Conservation (phyloP, 2,329 filamentous ascomycete genomes). For the Colletotrichum eremochloae region DNA sequence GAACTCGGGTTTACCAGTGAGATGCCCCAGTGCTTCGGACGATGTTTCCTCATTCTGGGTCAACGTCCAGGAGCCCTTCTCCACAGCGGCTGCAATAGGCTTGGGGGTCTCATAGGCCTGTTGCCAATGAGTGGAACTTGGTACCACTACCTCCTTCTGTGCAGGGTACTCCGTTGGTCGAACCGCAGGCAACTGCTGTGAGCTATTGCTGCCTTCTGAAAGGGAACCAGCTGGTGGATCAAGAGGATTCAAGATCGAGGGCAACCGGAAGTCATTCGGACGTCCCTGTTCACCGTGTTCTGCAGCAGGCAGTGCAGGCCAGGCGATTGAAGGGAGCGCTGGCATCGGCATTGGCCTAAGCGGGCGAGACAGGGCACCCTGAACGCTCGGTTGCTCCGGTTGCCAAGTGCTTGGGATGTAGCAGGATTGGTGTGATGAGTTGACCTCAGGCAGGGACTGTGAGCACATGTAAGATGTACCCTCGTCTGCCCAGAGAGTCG, state of each 20-base stretch:
- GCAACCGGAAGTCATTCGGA: slow-evolving; percentile 10
- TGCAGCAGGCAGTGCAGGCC: slow-evolving; percentile 1
- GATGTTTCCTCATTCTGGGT: slow-evolving; percentile 15
- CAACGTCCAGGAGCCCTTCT: slow-evolving; percentile 2
- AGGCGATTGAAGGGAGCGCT: slow-evolving; percentile 4
- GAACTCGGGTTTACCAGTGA: slow-evolving; percentile 55
- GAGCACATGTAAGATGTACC: not conserved
- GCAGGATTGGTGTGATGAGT: not conserved
- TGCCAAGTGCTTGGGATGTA: not conserved
- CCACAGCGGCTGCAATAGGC: not conserved
- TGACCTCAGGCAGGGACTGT: not conserved
- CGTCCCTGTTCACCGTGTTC: slow-evolving; percentile 3
- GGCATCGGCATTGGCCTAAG: slow-evolving; percentile 1
- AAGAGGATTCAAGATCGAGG: slow-evolving; percentile 16
- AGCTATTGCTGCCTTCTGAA: not conserved
- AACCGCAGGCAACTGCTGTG: not conserved
- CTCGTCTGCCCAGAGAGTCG: slow-evolving; percentile 7
- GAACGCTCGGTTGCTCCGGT: not conserved
- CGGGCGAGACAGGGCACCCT: not conserved
- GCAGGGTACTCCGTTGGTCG: not conserved
- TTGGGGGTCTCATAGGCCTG: not conserved
- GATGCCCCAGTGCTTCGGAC: slow-evolving; percentile 51
- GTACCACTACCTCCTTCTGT: not conserved
- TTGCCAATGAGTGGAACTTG: slow-evolving; percentile 1
- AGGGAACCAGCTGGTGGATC: not conserved